These are phyloP conservation scores for Gnomoniopsis sp. DNA, from an alignment of 2,329 filamentous ascomycete species.

Conservation along the genomic window DNA sequence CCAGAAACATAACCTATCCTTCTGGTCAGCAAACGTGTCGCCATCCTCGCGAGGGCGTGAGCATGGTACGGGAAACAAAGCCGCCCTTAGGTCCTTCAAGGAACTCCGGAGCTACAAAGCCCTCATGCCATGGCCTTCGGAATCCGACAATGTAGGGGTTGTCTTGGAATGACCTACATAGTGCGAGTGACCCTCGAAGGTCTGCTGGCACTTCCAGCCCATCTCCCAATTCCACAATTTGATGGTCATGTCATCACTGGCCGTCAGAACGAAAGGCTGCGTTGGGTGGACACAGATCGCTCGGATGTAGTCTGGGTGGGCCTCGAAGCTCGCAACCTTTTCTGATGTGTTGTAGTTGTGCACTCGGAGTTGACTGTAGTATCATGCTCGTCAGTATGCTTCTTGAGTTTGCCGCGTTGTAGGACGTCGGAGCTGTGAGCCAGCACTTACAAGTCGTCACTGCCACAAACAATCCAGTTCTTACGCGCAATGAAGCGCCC, in stretches of 20 bases:
- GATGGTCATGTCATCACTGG: conserved; percentile 97
- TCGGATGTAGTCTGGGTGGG: conserved; percentile 96
- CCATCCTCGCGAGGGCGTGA: background rate
- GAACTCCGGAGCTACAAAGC: background rate
- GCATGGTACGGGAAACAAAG: background rate
- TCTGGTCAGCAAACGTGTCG: background rate
- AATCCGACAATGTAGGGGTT: background rate
- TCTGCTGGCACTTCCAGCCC: conserved; percentile 75
- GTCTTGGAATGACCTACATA: conserved; percentile 42
- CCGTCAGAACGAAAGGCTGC: conserved; percentile 92
- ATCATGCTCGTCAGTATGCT: background rate
- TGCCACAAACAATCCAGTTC: conserved; percentile 98
- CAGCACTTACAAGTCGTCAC: conserved; percentile 67
- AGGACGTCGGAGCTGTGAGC: conserved; percentile 31
- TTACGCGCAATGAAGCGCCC: conserved; percentile 95
- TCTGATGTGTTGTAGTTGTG: conserved; percentile 99
- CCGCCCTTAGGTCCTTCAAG: background rate
- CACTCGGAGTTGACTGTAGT: conserved; percentile 77
- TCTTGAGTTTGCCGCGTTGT: conserved; percentile 3
- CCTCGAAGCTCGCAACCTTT: conserved; percentile 96
- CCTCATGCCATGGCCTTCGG: background rate
- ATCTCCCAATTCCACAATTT: conserved; percentile 99
- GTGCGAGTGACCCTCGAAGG: conserved; percentile 90
- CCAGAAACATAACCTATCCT: conserved; percentile 75
- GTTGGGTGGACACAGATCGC: conserved; percentile 94